Evolutionary conservation across 225 moss, liverwort and hornwort species (phyloP).

Genomic region (Pseudoscleropodium purum): DNA sequence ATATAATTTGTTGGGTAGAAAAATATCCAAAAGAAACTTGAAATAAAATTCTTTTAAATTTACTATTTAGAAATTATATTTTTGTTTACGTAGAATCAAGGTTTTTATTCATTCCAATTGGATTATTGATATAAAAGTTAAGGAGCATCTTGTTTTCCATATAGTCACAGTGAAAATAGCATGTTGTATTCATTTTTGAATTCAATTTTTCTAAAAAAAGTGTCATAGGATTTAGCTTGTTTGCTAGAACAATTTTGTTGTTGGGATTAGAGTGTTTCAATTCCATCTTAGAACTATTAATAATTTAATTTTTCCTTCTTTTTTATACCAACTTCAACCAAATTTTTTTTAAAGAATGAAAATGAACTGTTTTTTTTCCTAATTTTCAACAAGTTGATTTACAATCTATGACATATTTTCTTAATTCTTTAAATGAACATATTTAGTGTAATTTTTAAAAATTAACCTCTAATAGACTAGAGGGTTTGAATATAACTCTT

Average conservation of each 20-base stretch:
- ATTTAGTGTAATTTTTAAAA: accelerated
- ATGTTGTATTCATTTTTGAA: accelerated
- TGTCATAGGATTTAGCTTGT: not conserved
- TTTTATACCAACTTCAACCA: not conserved
- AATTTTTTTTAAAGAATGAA: not conserved
- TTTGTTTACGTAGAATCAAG: not conserved
- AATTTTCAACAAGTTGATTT: not conserved
- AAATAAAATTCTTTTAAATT: no score
- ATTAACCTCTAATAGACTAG: no score
- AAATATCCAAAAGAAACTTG: no score
- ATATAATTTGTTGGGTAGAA: not conserved
- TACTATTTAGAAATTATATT: not conserved
- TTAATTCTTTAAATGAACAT: not conserved
- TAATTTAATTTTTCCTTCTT: not conserved
- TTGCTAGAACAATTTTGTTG: not conserved
- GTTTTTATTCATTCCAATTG: not conserved
- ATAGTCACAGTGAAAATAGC: accelerated
- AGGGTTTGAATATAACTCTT: no score
- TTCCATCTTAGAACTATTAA: not conserved
- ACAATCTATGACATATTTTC: no score
- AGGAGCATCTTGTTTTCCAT: accelerated
- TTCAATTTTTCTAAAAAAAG: not conserved
- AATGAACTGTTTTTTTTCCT: not conserved
- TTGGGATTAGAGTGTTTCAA: not conserved
- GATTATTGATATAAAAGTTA: not conserved